A percentile compares a stretch with the other conserved stretches of the same genome.
Conservation (phyloP, 78 protist species). For the slime mould (Dictyostelium discoideum) region DNA sequence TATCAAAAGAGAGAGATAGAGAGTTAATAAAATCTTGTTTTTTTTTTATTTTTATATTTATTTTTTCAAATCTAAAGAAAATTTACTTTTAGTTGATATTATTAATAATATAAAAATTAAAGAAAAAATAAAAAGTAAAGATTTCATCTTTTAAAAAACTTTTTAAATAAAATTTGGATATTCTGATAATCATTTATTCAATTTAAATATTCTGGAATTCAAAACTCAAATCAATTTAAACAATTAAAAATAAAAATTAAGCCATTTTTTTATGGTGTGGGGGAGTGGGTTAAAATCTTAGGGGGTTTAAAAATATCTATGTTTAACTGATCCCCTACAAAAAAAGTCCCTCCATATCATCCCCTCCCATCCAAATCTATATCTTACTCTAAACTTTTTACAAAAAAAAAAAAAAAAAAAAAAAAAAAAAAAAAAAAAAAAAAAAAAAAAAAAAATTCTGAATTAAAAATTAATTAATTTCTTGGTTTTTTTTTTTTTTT, state of each 20-base stretch:
- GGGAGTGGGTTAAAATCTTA: not conserved
- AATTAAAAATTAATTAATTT: too few relatives aligned
- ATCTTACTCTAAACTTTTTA: too few relatives aligned
- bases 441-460: too few relatives aligned
- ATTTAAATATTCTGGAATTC: not conserved
- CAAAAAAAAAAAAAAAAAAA: too few relatives aligned
- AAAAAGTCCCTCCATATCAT: not conserved
- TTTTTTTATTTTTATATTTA: not conserved
- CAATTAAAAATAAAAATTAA: not conserved
- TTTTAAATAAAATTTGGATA: not conserved
- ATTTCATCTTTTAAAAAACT: not conserved
- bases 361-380: not conserved
- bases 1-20: not conserved
- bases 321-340: not conserved
- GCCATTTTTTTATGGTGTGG: not conserved
- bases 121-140: not conserved
- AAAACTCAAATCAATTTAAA: not conserved
- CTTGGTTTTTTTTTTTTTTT: too few relatives aligned
- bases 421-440: too few relatives aligned
- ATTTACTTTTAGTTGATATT: not conserved
- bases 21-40: not conserved
- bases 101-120: not conserved
- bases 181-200: not conserved
- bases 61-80: not conserved
- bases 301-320: not conserved